Evolutionary conservation across 228 moss, liverwort and hornwort species (phyloP).

Genomic region (Sphagnum magellanicum): DNA sequence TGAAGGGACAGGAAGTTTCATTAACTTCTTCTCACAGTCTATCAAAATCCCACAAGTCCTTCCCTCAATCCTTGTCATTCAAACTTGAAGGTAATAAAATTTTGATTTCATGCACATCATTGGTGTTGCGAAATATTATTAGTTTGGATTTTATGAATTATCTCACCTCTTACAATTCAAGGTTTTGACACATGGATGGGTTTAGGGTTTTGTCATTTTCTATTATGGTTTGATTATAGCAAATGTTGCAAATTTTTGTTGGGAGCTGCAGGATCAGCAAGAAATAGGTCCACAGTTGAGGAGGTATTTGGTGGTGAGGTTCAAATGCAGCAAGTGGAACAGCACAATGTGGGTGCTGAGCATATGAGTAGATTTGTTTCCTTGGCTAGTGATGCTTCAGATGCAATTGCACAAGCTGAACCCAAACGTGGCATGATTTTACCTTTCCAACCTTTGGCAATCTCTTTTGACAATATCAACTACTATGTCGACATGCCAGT

Average conservation of each 20-base stretch:
- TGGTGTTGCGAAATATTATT: too few species aligned
- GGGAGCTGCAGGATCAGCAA: too few species aligned
- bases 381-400: conserved; percentile 8
- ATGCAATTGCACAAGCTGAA: conserved; percentile 9
- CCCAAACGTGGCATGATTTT: conserved; percentile 79
- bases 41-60: conserved; percentile 13
- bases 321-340: background rate
- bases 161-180: too few species aligned
- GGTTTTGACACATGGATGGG: too few species aligned
- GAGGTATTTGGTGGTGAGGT: background rate
- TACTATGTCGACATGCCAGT: conserved; percentile 82
- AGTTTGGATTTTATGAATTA: too few species aligned
- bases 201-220: too few species aligned
- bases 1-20: conserved; percentile 33
- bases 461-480: conserved; percentile 70
- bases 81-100: conserved; percentile 4
- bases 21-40: conserved; percentile 9
- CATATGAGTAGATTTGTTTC: background rate
- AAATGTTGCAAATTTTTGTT: too few species aligned
- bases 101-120: too few species aligned
- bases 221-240: too few species aligned
- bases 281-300: background rate
- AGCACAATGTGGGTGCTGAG: background rate
- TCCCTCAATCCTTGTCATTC: conserved; percentile 9
- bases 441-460: conserved; percentile 75